Evolutionary conservation across 2,329 filamentous ascomycete genomes (phyloP).

Genomic region (Epichloe typhina): DNA sequence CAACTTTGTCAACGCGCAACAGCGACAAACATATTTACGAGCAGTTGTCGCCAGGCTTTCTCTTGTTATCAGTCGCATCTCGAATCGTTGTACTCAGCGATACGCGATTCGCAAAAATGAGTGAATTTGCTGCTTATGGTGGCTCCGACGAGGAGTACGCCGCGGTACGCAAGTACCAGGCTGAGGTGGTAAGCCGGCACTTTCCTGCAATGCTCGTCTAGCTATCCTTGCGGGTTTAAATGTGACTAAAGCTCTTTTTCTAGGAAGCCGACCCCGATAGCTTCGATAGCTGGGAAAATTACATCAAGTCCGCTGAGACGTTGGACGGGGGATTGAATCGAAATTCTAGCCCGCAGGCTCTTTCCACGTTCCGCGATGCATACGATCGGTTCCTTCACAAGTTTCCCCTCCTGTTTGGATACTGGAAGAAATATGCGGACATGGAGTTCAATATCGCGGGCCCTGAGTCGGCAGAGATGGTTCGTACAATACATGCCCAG

Average conservation of each 20-base stretch:
- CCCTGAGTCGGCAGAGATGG: constrained; percentile 94
- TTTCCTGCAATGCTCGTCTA: neutral
- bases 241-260: constrained; percentile 2
- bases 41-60: neutral
- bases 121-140: constrained; percentile 57
- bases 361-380: constrained; percentile 71
- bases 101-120: constrained; percentile 35
- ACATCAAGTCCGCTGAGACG: constrained; percentile 68
- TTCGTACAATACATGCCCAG: constrained; percentile 27
- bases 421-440: constrained; percentile 99
- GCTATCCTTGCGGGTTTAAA: neutral
- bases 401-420: constrained; percentile 90
- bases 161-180: constrained; percentile 66
- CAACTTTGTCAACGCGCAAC: constrained; percentile 1
- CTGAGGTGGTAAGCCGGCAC: constrained; percentile 50
- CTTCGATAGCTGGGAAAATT: constrained; percentile 90
- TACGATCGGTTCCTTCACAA: constrained; percentile 91
- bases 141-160: constrained; percentile 69
- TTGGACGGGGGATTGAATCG: constrained; percentile 90
- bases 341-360: constrained; percentile 89
- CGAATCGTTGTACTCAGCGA: neutral
- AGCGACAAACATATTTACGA: neutral
- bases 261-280: constrained; percentile 66
- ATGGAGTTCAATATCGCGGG: constrained; percentile 94
- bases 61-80: neutral